These are phyloP conservation scores for Mycena floridula DNA, from an alignment of 768 basidiomycete species.

Conservation along the genomic window DNA sequence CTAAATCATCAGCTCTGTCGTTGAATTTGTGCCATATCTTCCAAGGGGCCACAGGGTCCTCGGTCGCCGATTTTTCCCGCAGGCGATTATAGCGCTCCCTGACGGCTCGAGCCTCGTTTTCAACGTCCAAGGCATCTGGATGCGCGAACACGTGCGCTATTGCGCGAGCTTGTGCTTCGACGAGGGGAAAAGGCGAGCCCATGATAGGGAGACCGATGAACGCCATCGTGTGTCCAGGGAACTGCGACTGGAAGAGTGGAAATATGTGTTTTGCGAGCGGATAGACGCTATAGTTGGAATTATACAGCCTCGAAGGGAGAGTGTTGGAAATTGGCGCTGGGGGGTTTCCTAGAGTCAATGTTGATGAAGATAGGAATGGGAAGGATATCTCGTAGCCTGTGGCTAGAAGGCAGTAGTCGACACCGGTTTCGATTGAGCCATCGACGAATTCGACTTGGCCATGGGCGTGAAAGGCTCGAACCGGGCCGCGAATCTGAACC, in stretches of 20 bases:
- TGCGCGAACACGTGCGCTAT: constrained; percentile 49
- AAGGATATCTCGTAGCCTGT: constrained; percentile 68
- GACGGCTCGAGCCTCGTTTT: constrained; percentile 42
- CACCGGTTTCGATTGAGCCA: constrained; percentile 41
- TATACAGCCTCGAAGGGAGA: constrained; percentile 46
- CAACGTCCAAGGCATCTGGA: constrained; percentile 41
- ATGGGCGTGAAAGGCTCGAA: constrained; percentile 31
- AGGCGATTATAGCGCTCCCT: constrained; percentile 43
- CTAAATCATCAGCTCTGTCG: too few species aligned
- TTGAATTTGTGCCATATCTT: constrained; percentile 52
- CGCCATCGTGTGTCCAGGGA: constrained; percentile 46
- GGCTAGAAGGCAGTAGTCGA: constrained; percentile 66
- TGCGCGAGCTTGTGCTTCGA: constrained; percentile 73
- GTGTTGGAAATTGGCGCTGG: constrained; percentile 35
- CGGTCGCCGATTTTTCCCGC: constrained; percentile 14
- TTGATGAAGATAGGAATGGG: constrained; percentile 48
- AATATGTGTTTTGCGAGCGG: constrained; percentile 70
- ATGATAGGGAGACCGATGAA: constrained; percentile 57
- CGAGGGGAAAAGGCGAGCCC: constrained; percentile 69
- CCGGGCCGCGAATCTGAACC: constrained; percentile 34
- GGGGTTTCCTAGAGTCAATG: constrained; percentile 29
- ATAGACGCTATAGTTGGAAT: constrained; percentile 61
- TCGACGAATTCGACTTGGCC: constrained; percentile 56
- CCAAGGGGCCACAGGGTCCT: constrained; percentile 34
- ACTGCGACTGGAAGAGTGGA: constrained; percentile 39